Evolutionary conservation across 192 early-diverging fungal species (phyloP).

Genomic region (Dissophora globulifera): DNA sequence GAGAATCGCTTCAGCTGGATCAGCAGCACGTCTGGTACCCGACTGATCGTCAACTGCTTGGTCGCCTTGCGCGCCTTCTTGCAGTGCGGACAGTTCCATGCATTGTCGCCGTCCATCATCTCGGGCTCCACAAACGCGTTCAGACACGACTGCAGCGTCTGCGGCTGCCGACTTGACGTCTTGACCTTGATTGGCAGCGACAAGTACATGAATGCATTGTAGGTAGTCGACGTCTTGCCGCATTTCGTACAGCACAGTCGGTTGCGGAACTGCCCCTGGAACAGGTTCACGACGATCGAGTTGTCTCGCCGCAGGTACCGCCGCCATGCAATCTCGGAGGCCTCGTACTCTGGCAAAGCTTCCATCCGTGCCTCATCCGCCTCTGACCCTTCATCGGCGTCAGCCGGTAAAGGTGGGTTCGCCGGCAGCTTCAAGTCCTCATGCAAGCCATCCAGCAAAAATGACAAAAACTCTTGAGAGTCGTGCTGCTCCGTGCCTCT

Average conservation of each 20-base stretch:
- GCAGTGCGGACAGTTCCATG: conserved; percentile 91
- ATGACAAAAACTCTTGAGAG: conserved; percentile 94
- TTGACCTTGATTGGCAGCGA: conserved; percentile 85
- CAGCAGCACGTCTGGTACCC: conserved; percentile 88
- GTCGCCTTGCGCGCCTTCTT: conserved; percentile 75
- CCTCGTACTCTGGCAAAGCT: conserved; percentile 67
- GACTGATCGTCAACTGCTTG: conserved; percentile 82
- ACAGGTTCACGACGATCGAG: conserved; percentile 88
- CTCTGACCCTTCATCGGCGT: conserved; percentile 54
- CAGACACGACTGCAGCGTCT: conserved; percentile 86
- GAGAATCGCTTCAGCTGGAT: conserved; percentile 97
- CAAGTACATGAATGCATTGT: conserved; percentile 91
- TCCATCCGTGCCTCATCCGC: conserved; percentile 73
- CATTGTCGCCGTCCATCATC: conserved; percentile 88
- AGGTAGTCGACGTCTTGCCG: conserved; percentile 83
- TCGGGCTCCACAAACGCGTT: conserved; percentile 87
- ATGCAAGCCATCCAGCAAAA: conserved; percentile 90
- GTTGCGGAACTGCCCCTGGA: conserved; percentile 87
- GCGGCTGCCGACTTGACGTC: conserved; percentile 57
- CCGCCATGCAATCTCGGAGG: conserved; percentile 76
- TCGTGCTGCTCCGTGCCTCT: conserved; percentile 94
- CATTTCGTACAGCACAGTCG: conserved; percentile 77
- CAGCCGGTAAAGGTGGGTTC: conserved; percentile 51
- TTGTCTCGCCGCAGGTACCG: conserved; percentile 78
- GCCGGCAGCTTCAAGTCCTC: conserved; percentile 86